A percentile compares a stretch with the other conserved stretches of the same genome.
Evolutionary conservation across 2,329 filamentous ascomycete genomes (phyloP).

Genomic region (Fusarium paranaense): DNA sequence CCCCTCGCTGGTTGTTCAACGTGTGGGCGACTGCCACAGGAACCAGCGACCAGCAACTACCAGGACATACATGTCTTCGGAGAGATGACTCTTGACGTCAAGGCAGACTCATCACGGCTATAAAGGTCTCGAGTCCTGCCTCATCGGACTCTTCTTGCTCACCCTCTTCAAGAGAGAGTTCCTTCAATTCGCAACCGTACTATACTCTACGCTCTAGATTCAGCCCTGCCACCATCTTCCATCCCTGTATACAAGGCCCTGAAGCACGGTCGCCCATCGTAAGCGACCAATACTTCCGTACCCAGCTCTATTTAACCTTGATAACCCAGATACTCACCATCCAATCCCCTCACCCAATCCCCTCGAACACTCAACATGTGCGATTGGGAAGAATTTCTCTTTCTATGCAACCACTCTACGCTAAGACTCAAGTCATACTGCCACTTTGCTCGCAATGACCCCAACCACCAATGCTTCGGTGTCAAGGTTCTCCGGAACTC

Average conservation of each 20-base stretch:
- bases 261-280: background rate
- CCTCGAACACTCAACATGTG: slow-evolving; percentile 65
- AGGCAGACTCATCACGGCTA: slow-evolving; percentile 6
- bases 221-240: background rate
- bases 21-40: slow-evolving; percentile 11
- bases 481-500: slow-evolving; percentile 74
- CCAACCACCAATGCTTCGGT: slow-evolving; percentile 74
- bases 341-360: background rate
- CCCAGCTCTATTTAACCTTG: background rate
- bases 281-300: background rate
- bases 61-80: background rate
- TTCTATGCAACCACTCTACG: slow-evolving; percentile 71
- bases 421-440: slow-evolving; percentile 75
- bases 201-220: background rate
- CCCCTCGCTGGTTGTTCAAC: background rate
- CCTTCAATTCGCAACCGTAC: background rate
- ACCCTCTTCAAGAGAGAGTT: background rate
- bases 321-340: background rate
- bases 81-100: background rate
- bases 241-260: background rate
- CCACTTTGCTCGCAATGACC: slow-evolving; percentile 80
- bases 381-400: slow-evolving; percentile 77
- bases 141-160: background rate
- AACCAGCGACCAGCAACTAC: background rate
- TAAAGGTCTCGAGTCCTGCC: slow-evolving; percentile 18